These are phyloP conservation scores for Plectosphaerella cucumerina DNA, from an alignment of 2,329 filamentous ascomycete genomes.

Conservation along the genomic window DNA sequence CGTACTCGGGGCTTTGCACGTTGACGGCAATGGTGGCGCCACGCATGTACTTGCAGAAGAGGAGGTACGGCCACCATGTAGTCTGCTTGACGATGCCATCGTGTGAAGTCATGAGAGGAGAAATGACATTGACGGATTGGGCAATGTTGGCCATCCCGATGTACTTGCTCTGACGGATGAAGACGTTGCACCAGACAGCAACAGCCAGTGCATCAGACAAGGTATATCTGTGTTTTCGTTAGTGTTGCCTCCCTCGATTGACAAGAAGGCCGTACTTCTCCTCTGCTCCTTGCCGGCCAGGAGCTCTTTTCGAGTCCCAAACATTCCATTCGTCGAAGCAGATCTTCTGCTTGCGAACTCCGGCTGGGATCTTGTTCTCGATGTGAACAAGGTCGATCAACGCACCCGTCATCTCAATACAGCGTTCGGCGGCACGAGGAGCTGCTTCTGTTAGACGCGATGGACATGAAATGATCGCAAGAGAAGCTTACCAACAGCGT, in stretches of 20 bases:
- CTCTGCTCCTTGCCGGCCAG: conserved; percentile 67
- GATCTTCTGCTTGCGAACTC: conserved; percentile 60
- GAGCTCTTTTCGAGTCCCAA: conserved; percentile 69
- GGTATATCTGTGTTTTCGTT: conserved; percentile 47
- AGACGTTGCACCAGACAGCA: conserved; percentile 70
- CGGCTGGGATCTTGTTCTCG: conserved; percentile 57
- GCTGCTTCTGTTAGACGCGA: conserved; percentile 36
- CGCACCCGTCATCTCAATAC: conserved; percentile 64
- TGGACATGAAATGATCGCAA: not conserved
- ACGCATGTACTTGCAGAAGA: conserved; percentile 64
- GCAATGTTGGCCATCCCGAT: conserved; percentile 78
- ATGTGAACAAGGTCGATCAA: conserved; percentile 72
- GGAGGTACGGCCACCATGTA: conserved; percentile 69
- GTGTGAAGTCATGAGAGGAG: conserved; percentile 67
- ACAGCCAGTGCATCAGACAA: conserved; percentile 77
- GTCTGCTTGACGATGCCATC: conserved; percentile 65
- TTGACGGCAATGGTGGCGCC: conserved; percentile 65
- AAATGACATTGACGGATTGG: conserved; percentile 74
- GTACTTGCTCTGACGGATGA: conserved; percentile 65
- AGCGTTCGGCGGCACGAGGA: conserved; percentile 66
- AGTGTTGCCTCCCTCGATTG: too few relatives aligned
- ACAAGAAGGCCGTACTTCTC: conserved; percentile 39
- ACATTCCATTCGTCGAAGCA: conserved; percentile 87
- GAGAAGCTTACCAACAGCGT: conserved; percentile 36
- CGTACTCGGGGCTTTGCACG: conserved; percentile 59